Evolutionary conservation across 1,139 yeast species (phyloP), one percentile per base, ranked within the genome.

Genomic region (Geotrichum reessii): DNA sequence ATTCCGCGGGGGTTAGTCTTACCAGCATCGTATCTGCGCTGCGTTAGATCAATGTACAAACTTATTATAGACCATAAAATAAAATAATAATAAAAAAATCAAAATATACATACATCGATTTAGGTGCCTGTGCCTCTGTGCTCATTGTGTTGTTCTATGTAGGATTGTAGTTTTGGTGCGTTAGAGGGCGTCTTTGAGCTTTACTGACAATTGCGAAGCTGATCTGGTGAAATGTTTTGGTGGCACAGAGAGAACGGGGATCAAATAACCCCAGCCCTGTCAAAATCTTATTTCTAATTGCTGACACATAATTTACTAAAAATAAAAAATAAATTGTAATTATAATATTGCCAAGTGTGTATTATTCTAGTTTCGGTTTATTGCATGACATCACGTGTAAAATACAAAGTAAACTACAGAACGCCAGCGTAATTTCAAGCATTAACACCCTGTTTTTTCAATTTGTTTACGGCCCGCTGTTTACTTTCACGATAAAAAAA

Each of bases 1-100:
- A 93, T 93, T 1, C 99, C 99, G 64, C 98, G 80, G 24, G 97
- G 93, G 67, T 92, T 92, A 51, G 85, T 33, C 50, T 60, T 58
- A 31, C 57, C 59, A 24, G 51, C 55, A 44, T 58, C 61, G 28
- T 55, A 60, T 47, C 58, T 50, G 42, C 33, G 27, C 17, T 9
- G 44, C 31, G 47, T 40, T 37, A 40, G 54, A 37, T 3, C 44
- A 37, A 37, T 5, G 28, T 25, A 5, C 37, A 25, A 25, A 25
- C 28, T 5, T 25, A 25, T 7, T 4, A 25, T n/a, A 25, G 7
- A 25, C n/a, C 7, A n/a, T 7, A 2, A 37, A 37, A 12, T 3
- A 8, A 37, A 51, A 25, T 8, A 47, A 9, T 7, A 9, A 44
- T 25, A 14, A 11, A 9, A 8, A 42, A 11, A 33, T 21, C 17